Conservation (phyloP, 805 yeast genomes). For the Wickerhamomyces ciferrii region DNA sequence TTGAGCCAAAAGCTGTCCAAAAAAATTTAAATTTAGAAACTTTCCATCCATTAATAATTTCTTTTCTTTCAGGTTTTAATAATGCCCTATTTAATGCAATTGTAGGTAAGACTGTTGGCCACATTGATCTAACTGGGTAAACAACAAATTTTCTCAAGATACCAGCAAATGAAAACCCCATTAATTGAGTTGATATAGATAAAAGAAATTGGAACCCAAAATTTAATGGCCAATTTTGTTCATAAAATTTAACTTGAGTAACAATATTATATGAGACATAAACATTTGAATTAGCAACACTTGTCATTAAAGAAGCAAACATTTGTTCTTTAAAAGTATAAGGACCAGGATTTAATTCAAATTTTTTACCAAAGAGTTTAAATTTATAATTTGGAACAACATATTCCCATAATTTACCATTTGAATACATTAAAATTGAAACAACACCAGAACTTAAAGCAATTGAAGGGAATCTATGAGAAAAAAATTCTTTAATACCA, state of each 20-base stretch:
- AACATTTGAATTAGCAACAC: slow-evolving; percentile 26
- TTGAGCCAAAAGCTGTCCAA: slow-evolving; percentile 22
- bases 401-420: slow-evolving; percentile 38
- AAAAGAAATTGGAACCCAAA: slow-evolving; percentile 48
- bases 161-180: slow-evolving; percentile 65
- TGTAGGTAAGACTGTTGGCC: slow-evolving; percentile 44
- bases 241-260: slow-evolving; percentile 20
- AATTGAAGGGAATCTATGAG: slow-evolving; percentile 43
- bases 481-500: slow-evolving; percentile 46
- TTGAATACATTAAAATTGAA: slow-evolving; percentile 47
- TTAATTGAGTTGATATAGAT: slow-evolving; percentile 45
- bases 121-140: slow-evolving; percentile 41
- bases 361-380: slow-evolving; percentile 26
- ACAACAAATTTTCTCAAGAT: slow-evolving; percentile 48
- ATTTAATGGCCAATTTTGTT: slow-evolving; percentile 20
- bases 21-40: slow-evolving; percentile 25
- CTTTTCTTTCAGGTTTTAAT: slow-evolving; percentile 24
- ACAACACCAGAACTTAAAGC: slow-evolving; percentile 34
- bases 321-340: slow-evolving; percentile 59
- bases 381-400: slow-evolving; percentile 24
- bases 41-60: slow-evolving; percentile 22
- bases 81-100: slow-evolving; percentile 43
- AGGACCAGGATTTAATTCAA: slow-evolving; percentile 50
- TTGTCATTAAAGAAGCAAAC: slow-evolving; percentile 43
- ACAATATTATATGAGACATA: slow-evolving; percentile 30